Conservation (phyloP, 2,329 filamentous ascomycete genomes). For the Magnaporthiopsis incrustans region DNA sequence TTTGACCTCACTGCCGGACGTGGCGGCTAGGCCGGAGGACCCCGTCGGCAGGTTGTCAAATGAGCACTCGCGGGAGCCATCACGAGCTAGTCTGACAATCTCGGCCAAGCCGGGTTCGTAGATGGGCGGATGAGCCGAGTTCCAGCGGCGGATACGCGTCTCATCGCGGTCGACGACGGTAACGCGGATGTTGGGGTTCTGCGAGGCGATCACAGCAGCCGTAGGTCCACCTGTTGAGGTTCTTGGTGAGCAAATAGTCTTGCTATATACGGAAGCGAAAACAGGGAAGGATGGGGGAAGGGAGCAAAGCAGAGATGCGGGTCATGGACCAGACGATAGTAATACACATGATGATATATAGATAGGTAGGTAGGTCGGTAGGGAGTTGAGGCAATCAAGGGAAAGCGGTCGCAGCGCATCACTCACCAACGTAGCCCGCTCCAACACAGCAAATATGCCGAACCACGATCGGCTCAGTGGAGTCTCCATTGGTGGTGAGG, state of each 20-base stretch:
- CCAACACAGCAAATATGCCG: constrained; percentile 65
- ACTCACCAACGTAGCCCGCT: constrained; percentile 67
- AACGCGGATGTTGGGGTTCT: constrained; percentile 63
- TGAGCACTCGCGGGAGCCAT: constrained; percentile 40
- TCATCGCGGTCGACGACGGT: constrained; percentile 67
- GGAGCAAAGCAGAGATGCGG: too few relatives aligned
- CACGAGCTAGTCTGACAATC: constrained; percentile 57
- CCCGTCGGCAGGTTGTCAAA: constrained; percentile 28
- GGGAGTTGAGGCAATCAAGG: not conserved
- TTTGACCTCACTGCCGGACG: not conserved
- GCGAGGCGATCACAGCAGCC: constrained; percentile 63
- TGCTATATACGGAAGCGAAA: not conserved
- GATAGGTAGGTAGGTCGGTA: not conserved
- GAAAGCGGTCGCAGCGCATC: not conserved
- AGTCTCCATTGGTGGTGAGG: not conserved
- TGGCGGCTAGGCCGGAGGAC: too few relatives aligned
- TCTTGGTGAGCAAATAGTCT: not conserved
- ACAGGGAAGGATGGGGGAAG: not conserved
- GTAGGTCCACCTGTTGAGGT: constrained; percentile 60
- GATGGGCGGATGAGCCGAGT: constrained; percentile 64
- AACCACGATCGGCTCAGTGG: constrained; percentile 20
- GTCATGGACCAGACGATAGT: too few relatives aligned
- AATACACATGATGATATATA: not conserved
- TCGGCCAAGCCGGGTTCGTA: constrained; percentile 66
- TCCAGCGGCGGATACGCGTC: constrained; percentile 62